Evolutionary conservation across 345 rosid species (phyloP).

Genomic region (Dimocarpus longan): DNA sequence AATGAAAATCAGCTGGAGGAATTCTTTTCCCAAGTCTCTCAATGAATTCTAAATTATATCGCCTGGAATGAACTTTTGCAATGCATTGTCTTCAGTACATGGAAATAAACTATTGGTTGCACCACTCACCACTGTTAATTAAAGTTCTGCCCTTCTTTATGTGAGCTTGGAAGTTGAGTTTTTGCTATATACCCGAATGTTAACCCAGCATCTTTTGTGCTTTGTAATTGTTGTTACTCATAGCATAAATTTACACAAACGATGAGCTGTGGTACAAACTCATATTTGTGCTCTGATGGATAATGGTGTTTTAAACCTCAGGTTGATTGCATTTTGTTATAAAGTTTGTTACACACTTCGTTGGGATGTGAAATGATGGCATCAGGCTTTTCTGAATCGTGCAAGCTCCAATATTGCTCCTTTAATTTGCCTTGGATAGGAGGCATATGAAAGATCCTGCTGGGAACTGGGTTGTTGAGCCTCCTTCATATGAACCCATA

Average conservation of each 20-base stretch:
- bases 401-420: conserved; percentile 79
- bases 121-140: not conserved
- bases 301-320: not conserved
- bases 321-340: not conserved
- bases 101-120: no score
- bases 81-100: not conserved
- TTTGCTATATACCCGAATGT: not conserved
- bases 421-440: conserved; percentile 80
- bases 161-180: not conserved
- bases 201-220: not conserved
- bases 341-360: not conserved
- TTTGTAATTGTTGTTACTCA: not conserved
- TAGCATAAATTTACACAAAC: not conserved
- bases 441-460: conserved; percentile 84
- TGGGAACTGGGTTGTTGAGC: conserved; percentile 77
- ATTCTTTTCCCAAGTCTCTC: conserved; percentile 46
- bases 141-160: not conserved
- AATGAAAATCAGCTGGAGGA: conserved; percentile 61
- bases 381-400: conserved; percentile 72
- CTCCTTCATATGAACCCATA: conserved; percentile 73
- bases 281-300: not conserved
- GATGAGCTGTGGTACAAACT: not conserved
- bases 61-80: not conserved
- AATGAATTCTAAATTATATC: not conserved
- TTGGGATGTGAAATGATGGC: not conserved